Percentiles rank a stretch among this genome's conserved stretches.
These are phyloP conservation scores for Oryza meyeriana DNA, from an alignment of 176 grass and related monocot genomes.

Conservation along the genomic window DNA sequence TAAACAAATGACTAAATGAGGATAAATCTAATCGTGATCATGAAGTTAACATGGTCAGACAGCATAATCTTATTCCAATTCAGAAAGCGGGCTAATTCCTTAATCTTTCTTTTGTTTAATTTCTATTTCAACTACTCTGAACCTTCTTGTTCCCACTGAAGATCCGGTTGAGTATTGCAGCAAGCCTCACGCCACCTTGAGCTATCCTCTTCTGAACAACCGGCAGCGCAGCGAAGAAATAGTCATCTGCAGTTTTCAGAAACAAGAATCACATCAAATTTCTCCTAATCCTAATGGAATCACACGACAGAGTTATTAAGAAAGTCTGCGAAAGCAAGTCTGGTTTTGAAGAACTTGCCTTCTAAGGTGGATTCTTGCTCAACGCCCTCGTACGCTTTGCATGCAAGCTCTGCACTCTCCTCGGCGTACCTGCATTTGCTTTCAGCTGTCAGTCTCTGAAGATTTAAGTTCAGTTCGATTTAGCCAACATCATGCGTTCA, in stretches of 20 bases:
- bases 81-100: not conserved
- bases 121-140: constrained; percentile 33
- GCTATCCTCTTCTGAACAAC: constrained; percentile 57
- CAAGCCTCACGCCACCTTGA: constrained; percentile 52
- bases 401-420: constrained; percentile 45
- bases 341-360: constrained; percentile 25
- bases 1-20: not conserved
- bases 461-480: not conserved
- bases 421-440: constrained; percentile 40
- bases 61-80: constrained; percentile 11
- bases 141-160: constrained; percentile 14
- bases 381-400: constrained; percentile 50
- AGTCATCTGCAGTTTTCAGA: constrained; percentile 42
- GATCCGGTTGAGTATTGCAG: constrained; percentile 46
- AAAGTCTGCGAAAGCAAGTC: not conserved
- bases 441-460: not conserved
- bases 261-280: not conserved
- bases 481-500: not conserved
- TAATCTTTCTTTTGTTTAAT: not conserved
- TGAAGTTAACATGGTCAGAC: constrained; percentile 7
- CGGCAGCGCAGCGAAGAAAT: constrained; percentile 48
- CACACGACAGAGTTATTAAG: not conserved
- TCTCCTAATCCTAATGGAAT: not conserved
- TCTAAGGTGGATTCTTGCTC: constrained; percentile 42
- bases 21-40: not conserved